Evolutionary conservation across 805 yeast species (phyloP), one percentile per base, ranked within the genome.

Genomic region (Saccharomycopsis babjevae): DNA sequence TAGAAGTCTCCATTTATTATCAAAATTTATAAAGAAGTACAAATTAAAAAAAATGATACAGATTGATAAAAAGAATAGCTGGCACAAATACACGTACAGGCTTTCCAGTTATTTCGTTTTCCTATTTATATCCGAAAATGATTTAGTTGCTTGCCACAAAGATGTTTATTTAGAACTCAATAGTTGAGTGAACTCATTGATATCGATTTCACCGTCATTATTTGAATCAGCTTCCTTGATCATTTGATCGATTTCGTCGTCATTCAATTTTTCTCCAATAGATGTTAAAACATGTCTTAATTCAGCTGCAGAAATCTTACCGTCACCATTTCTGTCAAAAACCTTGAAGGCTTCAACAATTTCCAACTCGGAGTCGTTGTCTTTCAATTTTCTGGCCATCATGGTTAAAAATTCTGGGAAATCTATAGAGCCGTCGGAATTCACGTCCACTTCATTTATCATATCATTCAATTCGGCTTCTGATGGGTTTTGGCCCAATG

Each of bases 161-260:
- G 2, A 18, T 22, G 36, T 18, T 70, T 78, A 88, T 79, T 87
- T 87, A 63, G 92, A 87, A 65, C 83, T 80, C 74, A 93, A 82
- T 67, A 93, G 83, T 71, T 90, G 92, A 65, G 97, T 93, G 73
- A 94, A 94, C 78, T 94, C 99, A 71, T 89, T 89, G 74, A 94
- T 94, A 73, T 94, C 96, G 71, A 94, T 94, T 76, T 90, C 97
- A 63, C 99, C 99, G 67, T 96, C 97, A 66, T 96, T 93, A 74
- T 89, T 90, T 65, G 93, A 85, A 71, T 88, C 96, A 60, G 97
- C 97, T 74, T 94, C 99, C 71, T 87, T 85, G 71, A 94, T 83
- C 97, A 94, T 94, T 75, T 91, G 96, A 70, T 90, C 96, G 59
- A 96, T 98, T 75, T 94, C 99, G 59, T 93, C 96, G 68, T 94